Conservation (phyloP, 2,329 filamentous ascomycete species). For the Rutstroemia sp. region DNA sequence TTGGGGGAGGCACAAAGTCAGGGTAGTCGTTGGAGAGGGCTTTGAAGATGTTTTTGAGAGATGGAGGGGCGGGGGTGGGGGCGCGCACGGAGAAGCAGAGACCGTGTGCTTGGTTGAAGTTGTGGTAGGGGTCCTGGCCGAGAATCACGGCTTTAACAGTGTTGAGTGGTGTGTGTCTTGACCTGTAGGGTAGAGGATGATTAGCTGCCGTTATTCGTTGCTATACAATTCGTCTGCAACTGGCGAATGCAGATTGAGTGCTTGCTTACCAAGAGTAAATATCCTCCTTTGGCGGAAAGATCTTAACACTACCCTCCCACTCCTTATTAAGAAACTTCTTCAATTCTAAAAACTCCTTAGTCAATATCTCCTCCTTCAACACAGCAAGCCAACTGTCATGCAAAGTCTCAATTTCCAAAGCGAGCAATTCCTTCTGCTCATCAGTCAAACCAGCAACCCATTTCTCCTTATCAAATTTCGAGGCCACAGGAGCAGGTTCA, state of each 20-base stretch:
- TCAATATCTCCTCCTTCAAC: constrained; percentile 78
- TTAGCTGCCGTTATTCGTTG: constrained; percentile 15
- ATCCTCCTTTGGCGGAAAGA: constrained; percentile 83
- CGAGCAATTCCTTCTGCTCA: constrained; percentile 76
- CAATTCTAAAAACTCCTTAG: constrained; percentile 73
- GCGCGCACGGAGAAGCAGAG: constrained; percentile 92
- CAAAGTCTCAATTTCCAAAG: constrained; percentile 86
- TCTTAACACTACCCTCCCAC: constrained; percentile 61
- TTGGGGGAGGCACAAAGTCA: constrained; percentile 64
- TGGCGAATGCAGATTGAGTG: not conserved
- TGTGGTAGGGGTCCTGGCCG: constrained; percentile 97
- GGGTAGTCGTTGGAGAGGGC: constrained; percentile 86
- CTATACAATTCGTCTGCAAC: not conserved
- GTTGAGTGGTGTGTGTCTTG: constrained; percentile 81
- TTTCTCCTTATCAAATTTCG: constrained; percentile 77
- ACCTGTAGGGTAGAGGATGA: constrained; percentile 51
- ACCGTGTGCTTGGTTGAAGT: constrained; percentile 89
- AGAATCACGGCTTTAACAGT: constrained; percentile 88
- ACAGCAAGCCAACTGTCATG: constrained; percentile 86
- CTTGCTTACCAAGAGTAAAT: constrained; percentile 81
- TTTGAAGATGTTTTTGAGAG: constrained; percentile 88
- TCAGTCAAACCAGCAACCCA: constrained; percentile 75
- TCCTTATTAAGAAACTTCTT: constrained; percentile 84
- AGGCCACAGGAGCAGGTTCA: constrained; percentile 15
- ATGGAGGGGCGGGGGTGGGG: constrained; percentile 81